Conservation (phyloP, 345 rosid species). For the Bruguiera parviflora region DNA sequence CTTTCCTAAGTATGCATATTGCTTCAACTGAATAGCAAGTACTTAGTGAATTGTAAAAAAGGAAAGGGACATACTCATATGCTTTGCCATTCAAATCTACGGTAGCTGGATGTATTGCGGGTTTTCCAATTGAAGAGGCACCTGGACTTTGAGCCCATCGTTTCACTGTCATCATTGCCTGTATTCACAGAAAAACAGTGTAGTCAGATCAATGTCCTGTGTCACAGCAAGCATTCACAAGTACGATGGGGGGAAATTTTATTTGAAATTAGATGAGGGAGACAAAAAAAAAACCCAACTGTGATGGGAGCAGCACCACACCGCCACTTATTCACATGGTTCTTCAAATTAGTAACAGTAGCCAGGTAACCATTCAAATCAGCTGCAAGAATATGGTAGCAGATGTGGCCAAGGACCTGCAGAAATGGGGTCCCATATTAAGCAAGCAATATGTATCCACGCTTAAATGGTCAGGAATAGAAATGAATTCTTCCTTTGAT, state of each 20-base stretch:
- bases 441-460: not conserved
- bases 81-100: constrained; percentile 96
- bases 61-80: constrained; percentile 65
- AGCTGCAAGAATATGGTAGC: constrained; percentile 92
- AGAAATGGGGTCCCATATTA: constrained; percentile 7
- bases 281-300: constrained; percentile 41
- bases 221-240: no score
- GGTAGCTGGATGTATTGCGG: constrained; percentile 92
- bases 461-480: constrained; percentile 6
- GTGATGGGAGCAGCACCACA: constrained; percentile 97
- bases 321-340: constrained; percentile 89
- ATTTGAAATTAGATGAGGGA: not conserved
- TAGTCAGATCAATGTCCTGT: constrained; percentile 2
- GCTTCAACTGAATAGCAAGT: not conserved
- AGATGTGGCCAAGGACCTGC: constrained; percentile 90
- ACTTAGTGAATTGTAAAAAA: not conserved
- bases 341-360: constrained; percentile 81
- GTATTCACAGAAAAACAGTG: constrained; percentile 10
- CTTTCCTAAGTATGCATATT: not conserved
- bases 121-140: constrained; percentile 73
- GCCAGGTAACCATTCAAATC: constrained; percentile 98
- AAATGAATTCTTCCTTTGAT: constrained; percentile 8
- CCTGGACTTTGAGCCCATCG: constrained; percentile 84
- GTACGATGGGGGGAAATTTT: not conserved
- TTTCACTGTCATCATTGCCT: constrained; percentile 96